These are phyloP conservation scores for Geosmithia morbida DNA, from an alignment of 2,329 filamentous ascomycete genomes.

Conservation along the genomic window DNA sequence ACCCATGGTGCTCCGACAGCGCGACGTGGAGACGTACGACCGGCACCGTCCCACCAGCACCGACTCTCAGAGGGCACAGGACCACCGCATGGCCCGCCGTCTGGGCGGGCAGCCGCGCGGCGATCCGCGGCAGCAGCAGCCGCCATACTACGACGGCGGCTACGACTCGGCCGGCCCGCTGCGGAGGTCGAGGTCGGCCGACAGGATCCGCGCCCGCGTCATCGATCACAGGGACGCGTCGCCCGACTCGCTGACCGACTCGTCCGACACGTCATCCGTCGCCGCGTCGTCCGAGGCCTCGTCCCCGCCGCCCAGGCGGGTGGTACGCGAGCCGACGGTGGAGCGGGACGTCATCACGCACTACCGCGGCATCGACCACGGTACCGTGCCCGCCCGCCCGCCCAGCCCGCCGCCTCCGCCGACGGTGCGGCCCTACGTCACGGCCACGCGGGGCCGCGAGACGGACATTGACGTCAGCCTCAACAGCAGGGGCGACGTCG, in stretches of 20 bases:
- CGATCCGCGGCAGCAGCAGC: too few relatives aligned
- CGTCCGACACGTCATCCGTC: constrained; percentile 27
- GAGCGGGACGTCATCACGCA: constrained; percentile 84
- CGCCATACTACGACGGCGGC: background rate
- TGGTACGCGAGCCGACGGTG: constrained; percentile 62
- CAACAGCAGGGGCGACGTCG: constrained; percentile 40
- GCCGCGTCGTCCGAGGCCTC: constrained; percentile 21
- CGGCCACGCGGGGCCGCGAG: constrained; percentile 26
- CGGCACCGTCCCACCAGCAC: constrained; percentile 24
- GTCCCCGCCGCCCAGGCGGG: constrained; percentile 46
- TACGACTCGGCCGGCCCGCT: background rate
- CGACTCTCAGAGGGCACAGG: background rate
- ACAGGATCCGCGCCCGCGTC: constrained; percentile 4
- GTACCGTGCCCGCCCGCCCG: constrained; percentile 33
- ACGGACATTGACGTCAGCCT: constrained; percentile 49
- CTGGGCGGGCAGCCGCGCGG: background rate
- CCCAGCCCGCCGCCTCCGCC: constrained; percentile 33
- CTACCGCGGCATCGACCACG: constrained; percentile 77
- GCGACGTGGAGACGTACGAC: constrained; percentile 40
- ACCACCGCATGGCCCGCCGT: background rate
- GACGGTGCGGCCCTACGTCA: background rate
- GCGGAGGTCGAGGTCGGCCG: background rate
- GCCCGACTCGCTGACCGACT: constrained; percentile 18
- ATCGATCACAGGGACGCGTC: constrained; percentile 24
- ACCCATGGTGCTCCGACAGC: constrained; percentile 36